Base-by-base conservation (phyloP, 2,329 filamentous ascomycete genomes). In the Pseudocercospora eumusae region DNA sequence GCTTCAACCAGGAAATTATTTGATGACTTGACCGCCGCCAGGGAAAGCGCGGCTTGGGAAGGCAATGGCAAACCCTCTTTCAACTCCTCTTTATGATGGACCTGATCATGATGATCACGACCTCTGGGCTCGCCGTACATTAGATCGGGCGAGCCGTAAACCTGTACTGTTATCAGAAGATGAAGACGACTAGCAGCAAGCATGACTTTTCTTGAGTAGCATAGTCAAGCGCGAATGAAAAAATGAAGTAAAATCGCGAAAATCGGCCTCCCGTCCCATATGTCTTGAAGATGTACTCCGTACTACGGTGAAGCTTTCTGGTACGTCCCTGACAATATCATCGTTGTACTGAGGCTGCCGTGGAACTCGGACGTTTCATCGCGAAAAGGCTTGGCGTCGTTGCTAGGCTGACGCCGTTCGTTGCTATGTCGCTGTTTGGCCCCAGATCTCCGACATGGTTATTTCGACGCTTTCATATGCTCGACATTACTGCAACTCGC, bases 201-300 rank as follows among this genome's bases (percentile, higher is more conserved):
- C 36, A 57, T 44, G 36, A 57, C 42, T 60, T 63, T 59, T 56
- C 52, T 57, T 54, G 57, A 63, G 47, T 63, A 63, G 61, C 54
- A 57, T 57, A 60, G 47, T 60, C 45, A 42, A 45, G 52, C 52
- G 52, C 52, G 42, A 57, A 47, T 57, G 36, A 57, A 57, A 57
- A 47, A 33, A 57, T 45, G 40, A 57, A 57, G 55, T 31, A 57
- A 57, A 47, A 36, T 40, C 36, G 36, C 36, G 36, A 40, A 40
- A 18, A 18, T 18, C 36, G 36, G 6, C 18, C n/a, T n/a, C 33
- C 9, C 15, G 11, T 5, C 15, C 31, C 31, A 33, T 13, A 13
- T 33, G 10, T 15, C 3, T 33, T 15, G 31, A 33, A 33, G 31
- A 3, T 33, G 31, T 15, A 13, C 31, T 33, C 10, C 10, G 13